Evolutionary conservation across 768 basidiomycete genomes (phyloP).

Genomic region (Auriscalpium vulgare): DNA sequence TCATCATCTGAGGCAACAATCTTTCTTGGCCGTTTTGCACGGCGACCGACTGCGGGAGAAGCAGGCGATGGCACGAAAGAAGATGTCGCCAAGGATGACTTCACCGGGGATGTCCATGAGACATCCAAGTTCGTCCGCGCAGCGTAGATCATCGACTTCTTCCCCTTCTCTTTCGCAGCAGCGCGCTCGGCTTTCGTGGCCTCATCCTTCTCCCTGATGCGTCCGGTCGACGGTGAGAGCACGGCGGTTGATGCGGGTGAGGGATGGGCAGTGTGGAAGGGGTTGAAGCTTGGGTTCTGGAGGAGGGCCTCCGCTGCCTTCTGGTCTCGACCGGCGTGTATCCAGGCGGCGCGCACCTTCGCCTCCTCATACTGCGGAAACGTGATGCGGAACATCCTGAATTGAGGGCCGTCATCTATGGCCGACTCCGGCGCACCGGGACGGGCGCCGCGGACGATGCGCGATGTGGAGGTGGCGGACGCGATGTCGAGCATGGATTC

Average conservation of each 20-base stretch:
- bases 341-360: slow-evolving; percentile 60
- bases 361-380: slow-evolving; percentile 40
- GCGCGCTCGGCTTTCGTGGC: slow-evolving; percentile 59
- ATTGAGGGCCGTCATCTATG: slow-evolving; percentile 18
- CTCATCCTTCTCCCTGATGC: slow-evolving; percentile 67
- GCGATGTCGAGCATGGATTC: slow-evolving; percentile 52
- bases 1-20: slow-evolving; percentile 60
- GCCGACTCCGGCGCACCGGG: slow-evolving; percentile 3
- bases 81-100: slow-evolving; percentile 27
- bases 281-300: slow-evolving; percentile 38
- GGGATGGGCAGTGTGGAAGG: background rate
- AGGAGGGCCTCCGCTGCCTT: slow-evolving; percentile 52
- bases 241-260: slow-evolving; percentile 14
- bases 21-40: slow-evolving; percentile 48
- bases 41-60: slow-evolving; percentile 33
- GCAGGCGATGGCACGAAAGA: slow-evolving; percentile 32
- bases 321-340: slow-evolving; percentile 50
- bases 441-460: slow-evolving; percentile 21
- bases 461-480: slow-evolving; percentile 24
- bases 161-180: slow-evolving; percentile 66
- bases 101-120: slow-evolving; percentile 32
- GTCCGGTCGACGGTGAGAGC: slow-evolving; percentile 38
- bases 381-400: slow-evolving; percentile 58
- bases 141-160: slow-evolving; percentile 77
- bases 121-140: slow-evolving; percentile 48